A percentile compares a stretch with the other conserved stretches of the same genome.
These are phyloP conservation scores for Scheffersomyces coipomensis DNA, from an alignment of 805 yeast genomes.

Conservation along the genomic window DNA sequence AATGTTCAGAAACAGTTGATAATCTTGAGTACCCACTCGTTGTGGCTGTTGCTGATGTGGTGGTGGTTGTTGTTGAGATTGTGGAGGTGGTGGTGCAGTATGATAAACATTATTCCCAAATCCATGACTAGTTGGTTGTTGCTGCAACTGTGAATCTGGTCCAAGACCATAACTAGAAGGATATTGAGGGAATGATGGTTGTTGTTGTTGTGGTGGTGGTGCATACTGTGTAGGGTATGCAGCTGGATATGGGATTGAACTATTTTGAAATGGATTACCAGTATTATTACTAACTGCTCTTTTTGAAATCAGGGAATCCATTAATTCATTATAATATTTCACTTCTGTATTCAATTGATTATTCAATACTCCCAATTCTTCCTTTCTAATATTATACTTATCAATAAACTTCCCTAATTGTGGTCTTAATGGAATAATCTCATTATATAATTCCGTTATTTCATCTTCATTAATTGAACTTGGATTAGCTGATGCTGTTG, in stretches of 20 bases:
- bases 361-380: conserved; percentile 73
- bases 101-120: conserved; percentile 31
- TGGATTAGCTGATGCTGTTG: conserved; percentile 19
- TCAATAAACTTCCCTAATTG: conserved; percentile 74
- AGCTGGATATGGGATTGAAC: conserved; percentile 11
- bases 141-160: conserved; percentile 9
- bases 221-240: conserved; percentile 1
- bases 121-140: conserved; percentile 40
- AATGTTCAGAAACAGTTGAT: conserved; percentile 24
- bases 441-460: conserved; percentile 70
- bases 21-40: background rate
- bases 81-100: too few relatives aligned
- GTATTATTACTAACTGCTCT: too few relatives aligned
- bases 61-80: background rate
- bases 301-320: conserved; percentile 45
- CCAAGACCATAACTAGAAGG: background rate
- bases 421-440: conserved; percentile 70
- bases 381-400: conserved; percentile 70
- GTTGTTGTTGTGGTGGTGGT: conserved; percentile 2
- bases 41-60: conserved; percentile 1
- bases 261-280: conserved; percentile 6
- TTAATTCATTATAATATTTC: conserved; percentile 62
- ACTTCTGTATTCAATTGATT: conserved; percentile 70
- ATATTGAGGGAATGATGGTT: background rate
- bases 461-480: conserved; percentile 54